phyloP scores from a whole-genome alignment of 2,329 filamentous ascomycete genomes.

The Cordyceps militaris region DNA sequence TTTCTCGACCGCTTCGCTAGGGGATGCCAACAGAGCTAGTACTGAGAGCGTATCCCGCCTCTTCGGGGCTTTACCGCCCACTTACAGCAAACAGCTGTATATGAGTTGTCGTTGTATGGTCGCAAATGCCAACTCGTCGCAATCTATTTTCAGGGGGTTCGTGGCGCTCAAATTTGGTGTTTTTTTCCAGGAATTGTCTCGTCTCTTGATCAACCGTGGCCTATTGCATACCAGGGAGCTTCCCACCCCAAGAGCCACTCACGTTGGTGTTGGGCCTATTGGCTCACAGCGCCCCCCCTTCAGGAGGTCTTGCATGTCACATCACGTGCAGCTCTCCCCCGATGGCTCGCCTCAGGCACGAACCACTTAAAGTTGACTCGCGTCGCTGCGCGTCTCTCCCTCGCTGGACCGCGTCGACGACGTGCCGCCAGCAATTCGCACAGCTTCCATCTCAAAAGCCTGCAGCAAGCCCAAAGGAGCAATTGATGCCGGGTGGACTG shows the following conservation, averaged over 20 bases:
- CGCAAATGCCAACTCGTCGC: not conserved
- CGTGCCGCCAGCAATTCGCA: constrained; percentile 28
- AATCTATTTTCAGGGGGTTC: not conserved
- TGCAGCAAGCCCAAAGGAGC: not conserved
- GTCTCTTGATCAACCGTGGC: constrained; percentile 5
- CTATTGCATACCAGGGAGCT: constrained; percentile 11
- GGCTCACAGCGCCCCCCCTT: constrained; percentile 13
- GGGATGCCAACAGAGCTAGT: not conserved
- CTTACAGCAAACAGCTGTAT: constrained; percentile 9
- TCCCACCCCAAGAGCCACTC: constrained; percentile 9
- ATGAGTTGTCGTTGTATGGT: not conserved
- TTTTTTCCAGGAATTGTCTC: not conserved
- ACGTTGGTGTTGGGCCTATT: constrained; percentile 19
- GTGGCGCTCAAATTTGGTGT: not conserved
- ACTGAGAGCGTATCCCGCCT: constrained; percentile 2
- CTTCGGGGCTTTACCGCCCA: not conserved
- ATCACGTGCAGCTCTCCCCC: constrained; percentile 25
- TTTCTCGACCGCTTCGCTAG: not conserved
- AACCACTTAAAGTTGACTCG: constrained; percentile 31
- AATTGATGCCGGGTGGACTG: not conserved
- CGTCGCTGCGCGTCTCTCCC: constrained; percentile 31
- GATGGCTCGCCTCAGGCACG: constrained; percentile 27
- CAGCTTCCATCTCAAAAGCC: constrained; percentile 20
- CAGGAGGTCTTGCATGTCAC: constrained; percentile 21
- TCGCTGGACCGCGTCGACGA: constrained; percentile 28